Evolutionary conservation across 139 green algal species (phyloP).

Genomic region (Astrephomene gubernaculifera): DNA sequence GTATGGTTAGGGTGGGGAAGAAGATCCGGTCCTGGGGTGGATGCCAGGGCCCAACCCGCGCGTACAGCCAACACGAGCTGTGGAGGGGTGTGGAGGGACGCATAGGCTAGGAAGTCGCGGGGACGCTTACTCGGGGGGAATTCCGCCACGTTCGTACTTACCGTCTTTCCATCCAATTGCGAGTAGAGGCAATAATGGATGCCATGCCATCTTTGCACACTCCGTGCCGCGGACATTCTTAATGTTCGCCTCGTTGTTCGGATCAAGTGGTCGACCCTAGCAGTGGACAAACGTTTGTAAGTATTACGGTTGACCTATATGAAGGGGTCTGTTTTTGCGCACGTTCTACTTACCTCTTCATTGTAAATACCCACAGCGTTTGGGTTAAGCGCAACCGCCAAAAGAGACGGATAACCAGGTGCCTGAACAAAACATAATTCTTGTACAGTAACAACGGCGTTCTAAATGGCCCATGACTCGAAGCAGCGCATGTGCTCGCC

Average conservation of each 20-base stretch:
- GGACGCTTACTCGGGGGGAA: too few species aligned
- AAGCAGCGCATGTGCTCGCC: constrained; percentile 30
- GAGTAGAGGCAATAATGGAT: constrained; percentile 63
- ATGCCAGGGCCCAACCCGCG: too few species aligned
- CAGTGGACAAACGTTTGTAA: background rate
- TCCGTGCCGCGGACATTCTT: constrained; percentile 61
- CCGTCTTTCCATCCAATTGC: constrained; percentile 74
- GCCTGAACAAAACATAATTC: constrained; percentile 46
- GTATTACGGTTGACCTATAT: too few species aligned
- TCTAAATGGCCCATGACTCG: background rate
- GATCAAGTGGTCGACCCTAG: constrained; percentile 57
- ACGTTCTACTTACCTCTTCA: constrained; percentile 56
- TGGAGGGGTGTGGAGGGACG: too few species aligned
- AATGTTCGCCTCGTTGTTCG: constrained; percentile 51
- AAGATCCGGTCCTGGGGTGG: too few species aligned
- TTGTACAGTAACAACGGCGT: background rate
- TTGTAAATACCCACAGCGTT: constrained; percentile 67
- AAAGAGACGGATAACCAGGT: constrained; percentile 46
- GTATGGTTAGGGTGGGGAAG: too few species aligned
- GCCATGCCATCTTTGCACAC: constrained; percentile 60
- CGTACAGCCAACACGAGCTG: too few species aligned
- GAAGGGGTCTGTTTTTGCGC: too few species aligned
- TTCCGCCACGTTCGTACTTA: too few species aligned
- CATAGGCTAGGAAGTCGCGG: too few species aligned
- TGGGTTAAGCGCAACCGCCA: constrained; percentile 56